A percentile compares a stretch with the other conserved stretches of the same genome.
Evolutionary conservation across 306 rosid species (phyloP).

Genomic region (Castanea sativa): DNA sequence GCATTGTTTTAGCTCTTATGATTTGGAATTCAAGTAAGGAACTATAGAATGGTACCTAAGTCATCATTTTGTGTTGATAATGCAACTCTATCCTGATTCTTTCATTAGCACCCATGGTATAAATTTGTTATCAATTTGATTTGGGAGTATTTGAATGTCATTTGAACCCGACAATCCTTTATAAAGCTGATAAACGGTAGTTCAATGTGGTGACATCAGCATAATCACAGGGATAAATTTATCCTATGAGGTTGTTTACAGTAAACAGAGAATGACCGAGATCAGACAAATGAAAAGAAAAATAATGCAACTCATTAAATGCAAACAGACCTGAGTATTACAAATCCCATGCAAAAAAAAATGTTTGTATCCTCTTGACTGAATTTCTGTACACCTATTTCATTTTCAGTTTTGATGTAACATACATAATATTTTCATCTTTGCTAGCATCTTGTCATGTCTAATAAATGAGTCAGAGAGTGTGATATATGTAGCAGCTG

Average conservation of each 20-base stretch:
- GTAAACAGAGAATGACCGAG: background rate
- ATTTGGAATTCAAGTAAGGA: too few species aligned
- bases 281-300: background rate
- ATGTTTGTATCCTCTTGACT: background rate
- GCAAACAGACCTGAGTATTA: background rate
- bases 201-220: background rate
- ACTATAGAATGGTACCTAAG: too few species aligned
- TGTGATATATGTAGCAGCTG: background rate
- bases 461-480: background rate
- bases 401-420: background rate
- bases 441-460: background rate
- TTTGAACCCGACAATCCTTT: too few species aligned
- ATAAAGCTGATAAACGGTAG: background rate
- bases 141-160: too few species aligned
- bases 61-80: too few species aligned
- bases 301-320: background rate
- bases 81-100: too few species aligned
- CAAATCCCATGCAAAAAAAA: background rate
- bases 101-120: too few species aligned
- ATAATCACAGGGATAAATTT: background rate
- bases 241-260: background rate
- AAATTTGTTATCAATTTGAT: too few species aligned
- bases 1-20: too few species aligned
- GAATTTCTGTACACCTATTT: background rate
- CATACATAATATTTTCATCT: background rate